Conservation (phyloP, 73 alveolate species). For the Paramecium primaurelia region DNA sequence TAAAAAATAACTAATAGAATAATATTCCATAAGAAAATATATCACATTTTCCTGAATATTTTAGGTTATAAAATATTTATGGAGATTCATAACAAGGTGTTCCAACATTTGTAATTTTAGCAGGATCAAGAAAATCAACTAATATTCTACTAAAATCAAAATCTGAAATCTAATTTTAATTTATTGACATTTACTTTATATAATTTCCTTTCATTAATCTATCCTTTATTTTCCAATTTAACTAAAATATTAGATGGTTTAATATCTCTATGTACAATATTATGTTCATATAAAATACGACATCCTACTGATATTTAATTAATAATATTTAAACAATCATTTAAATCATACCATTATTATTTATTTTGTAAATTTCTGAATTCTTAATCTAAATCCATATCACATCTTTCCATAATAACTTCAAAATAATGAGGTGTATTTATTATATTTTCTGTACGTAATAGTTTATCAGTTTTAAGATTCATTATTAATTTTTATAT, state of each 20-base stretch:
- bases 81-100: background rate
- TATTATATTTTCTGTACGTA: background rate
- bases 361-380: background rate
- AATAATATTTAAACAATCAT: background rate
- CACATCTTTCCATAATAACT: background rate
- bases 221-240: background rate
- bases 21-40: background rate
- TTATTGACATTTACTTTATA: background rate
- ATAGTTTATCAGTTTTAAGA: background rate
- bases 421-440: background rate
- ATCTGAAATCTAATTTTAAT: background rate
- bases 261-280: background rate
- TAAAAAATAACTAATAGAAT: background rate
- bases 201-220: background rate
- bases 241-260: background rate
- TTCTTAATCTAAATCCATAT: background rate
- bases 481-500: background rate
- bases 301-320: background rate
- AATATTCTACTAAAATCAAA: background rate
- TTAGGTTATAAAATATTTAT: background rate
- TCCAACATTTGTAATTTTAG: background rate
- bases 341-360: background rate
- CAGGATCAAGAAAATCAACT: background rate
- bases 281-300: background rate
- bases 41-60: background rate